Conservation (phyloP, 2,329 filamentous ascomycete genomes). For the Colletotrichum australisinense region DNA sequence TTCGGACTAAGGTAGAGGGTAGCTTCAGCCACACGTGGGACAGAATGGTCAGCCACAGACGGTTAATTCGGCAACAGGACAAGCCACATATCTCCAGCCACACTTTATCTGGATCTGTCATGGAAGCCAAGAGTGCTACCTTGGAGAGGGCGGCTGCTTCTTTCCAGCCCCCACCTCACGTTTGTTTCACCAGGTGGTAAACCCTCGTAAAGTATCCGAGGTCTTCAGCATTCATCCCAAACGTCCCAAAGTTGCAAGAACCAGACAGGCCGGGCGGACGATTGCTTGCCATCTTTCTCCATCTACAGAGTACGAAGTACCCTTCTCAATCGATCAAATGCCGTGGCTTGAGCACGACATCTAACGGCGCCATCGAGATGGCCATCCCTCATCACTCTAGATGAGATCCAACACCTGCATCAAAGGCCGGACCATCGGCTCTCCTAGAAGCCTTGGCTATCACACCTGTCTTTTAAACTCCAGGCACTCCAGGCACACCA, state of each 20-base stretch:
- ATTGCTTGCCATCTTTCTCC: background rate
- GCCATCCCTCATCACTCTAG: background rate
- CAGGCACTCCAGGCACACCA: background rate
- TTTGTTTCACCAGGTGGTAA: conserved; percentile 19
- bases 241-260: background rate
- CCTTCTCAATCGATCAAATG: background rate
- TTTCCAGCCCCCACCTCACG: background rate
- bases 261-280: background rate
- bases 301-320: no score
- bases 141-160: background rate
- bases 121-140: no score
- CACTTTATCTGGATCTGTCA: background rate
- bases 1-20: conserved; percentile 30
- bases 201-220: background rate
- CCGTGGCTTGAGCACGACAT: background rate
- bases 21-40: conserved; percentile 26
- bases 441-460: background rate
- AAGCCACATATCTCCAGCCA: conserved; percentile 4
- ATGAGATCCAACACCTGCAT: background rate
- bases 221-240: conserved; percentile 13
- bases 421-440: background rate
- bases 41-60: background rate
- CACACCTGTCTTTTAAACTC: background rate
- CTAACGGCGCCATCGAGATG: background rate
- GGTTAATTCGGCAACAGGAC: background rate